phyloP scores from a whole-genome alignment of 148 eudicot species.

The Spergularia marina region DNA sequence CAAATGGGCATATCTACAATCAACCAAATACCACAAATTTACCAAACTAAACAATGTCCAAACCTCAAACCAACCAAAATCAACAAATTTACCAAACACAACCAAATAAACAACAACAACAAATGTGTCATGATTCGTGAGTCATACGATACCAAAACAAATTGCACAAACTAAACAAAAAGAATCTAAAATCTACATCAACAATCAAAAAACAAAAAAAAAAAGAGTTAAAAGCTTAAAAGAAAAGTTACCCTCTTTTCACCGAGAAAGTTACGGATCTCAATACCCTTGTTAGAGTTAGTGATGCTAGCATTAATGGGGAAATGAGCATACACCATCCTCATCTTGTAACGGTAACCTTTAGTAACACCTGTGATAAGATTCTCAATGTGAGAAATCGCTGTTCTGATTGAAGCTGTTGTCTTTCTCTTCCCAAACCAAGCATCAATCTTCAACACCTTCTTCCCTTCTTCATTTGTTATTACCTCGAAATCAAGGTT shows the following conservation, averaged over 20 bases:
- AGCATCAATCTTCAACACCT: conserved; percentile 49
- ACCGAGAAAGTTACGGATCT: conserved; percentile 70
- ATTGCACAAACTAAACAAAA: not conserved
- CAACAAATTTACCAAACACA: too few relatives aligned
- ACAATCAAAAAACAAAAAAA: not conserved
- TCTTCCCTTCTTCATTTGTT: conserved; percentile 39
- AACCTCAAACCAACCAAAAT: too few relatives aligned
- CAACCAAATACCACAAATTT: too few relatives aligned
- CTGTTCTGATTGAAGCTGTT: conserved; percentile 62
- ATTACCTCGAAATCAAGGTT: conserved; percentile 58
- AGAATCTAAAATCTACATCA: not conserved
- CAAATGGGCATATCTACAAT: not conserved
- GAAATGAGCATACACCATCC: conserved; percentile 71
- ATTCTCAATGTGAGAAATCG: conserved; percentile 52
- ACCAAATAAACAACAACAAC: too few relatives aligned
- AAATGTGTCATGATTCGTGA: too few relatives aligned
- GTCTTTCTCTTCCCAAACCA: conserved; percentile 62
- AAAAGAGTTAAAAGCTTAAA: too few relatives aligned
- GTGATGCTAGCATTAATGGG: conserved; percentile 64
- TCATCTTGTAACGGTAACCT: conserved; percentile 65
- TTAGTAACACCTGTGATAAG: conserved; percentile 56
- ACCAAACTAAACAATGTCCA: not conserved
- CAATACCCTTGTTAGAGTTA: conserved; percentile 39
- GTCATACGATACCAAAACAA: too few relatives aligned
- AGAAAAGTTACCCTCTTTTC: conserved; percentile 54